Evolutionary conservation across 2,329 filamentous ascomycete species (phyloP), one percentile per base, ranked within the genome.

Genomic region (Colletotrichum orchidophilum): DNA sequence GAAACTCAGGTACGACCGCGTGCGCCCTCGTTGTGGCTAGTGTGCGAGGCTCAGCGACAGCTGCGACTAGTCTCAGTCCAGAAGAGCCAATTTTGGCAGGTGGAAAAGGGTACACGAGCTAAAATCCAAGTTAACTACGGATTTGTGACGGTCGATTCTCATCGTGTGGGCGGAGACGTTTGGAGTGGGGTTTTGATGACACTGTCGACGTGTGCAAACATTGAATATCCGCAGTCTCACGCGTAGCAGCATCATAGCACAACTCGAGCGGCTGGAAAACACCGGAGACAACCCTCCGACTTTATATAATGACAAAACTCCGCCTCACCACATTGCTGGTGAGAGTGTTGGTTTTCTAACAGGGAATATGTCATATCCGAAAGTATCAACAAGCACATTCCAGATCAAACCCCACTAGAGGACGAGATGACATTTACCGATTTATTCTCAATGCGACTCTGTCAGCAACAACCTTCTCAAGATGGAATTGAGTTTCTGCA

Each of bases 1-100:
- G 35, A 80, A 80, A 61, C 65, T 79, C 15, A 78, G 75, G 60
- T 80, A 78, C 69, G 77, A 80, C 52, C 76, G 77, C n/a, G 49
- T 67, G 0, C 73, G 60, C 35, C 77, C 77, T 2, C 66, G 35
- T 4, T 80, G 78, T 24, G 64, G 70, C 8, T 77, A 78, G 1
- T 80, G 78, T 63, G 54, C 64, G 9, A 73, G 72, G 27, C 68
- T 75, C 1, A 67, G 72, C 1, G 58, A 64, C 1, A 71, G 69
- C 12, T 80, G 78, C 21, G 70, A 74, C 13, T 80, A 80, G 72
- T 77, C 77, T 11, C 71, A 76, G 12, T 66, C 74, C 1, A 72
- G 39, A 77, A 78, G 63, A 59, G 73, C 52, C 5, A 52, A 33
- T 35, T 46, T 71, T 31, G 67, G 62, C 21, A 61, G 61, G 35